Evolutionary conservation across 805 yeast species (phyloP), one percentile per base, ranked within the genome.

Genomic region (Yarrowia divulgata): DNA sequence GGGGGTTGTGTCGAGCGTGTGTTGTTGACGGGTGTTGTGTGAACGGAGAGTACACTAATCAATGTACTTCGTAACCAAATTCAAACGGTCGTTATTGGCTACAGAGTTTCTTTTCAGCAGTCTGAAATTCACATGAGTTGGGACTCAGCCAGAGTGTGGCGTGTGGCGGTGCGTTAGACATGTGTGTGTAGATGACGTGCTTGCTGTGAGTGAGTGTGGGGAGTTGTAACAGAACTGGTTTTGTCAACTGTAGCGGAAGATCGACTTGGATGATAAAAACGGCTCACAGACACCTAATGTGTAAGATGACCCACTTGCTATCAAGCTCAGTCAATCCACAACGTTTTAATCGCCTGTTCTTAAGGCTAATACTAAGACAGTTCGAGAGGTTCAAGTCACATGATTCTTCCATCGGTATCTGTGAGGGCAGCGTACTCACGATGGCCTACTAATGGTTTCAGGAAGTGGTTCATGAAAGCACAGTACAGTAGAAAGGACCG

Each of bases 41-140:
- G 29, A 23, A 23, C 29, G 29, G 29, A 23, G 29, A 23, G 29
- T 23, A 23, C 29, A 52, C 23, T 49, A 16, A 49, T 32, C n/a
- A 9, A 9, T 29, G 35, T 19, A 8, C 57, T 63, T 63, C 16
- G 57, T 63, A 50, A 63, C 68, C 13, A 54, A 35, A 43, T 14
- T 48, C 35, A 18, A 50, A 62, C 29, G 19, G 34, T 23, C n/a
- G 49, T n/a, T 42, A 60, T 60, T 60, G 66, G 66, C 66, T 60
- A 45, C 64, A 57, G 29, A 57, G 64, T 57, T 57, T 57, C 63
- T 54, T 37, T n/a, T n/a, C n/a, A n/a, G n/a, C 46, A 29, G 13
- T 19, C 8, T 55, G 62, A 35, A 52, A 42, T 57, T 57, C 48
- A 43, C 48, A n/a, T 19, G 46, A 43, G 64, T 57, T 57, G 49